Percentiles rank a stretch among this genome's conserved stretches.
phyloP scores from a whole-genome alignment of 2,329 filamentous ascomycete genomes.

The Talaromyces sp. region DNA sequence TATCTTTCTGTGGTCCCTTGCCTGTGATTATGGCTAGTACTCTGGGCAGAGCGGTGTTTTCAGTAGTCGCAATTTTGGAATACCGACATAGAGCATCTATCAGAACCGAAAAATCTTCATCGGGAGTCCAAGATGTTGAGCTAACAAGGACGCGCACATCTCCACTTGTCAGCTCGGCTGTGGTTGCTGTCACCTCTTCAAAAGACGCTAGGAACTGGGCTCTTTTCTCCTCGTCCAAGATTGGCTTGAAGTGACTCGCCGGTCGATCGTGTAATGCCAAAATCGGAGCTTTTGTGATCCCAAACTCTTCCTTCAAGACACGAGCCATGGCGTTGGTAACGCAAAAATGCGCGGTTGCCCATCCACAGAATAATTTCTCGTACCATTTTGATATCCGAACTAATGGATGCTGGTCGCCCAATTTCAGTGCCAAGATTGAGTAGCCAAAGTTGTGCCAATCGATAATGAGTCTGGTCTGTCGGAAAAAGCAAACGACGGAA shows the following conservation, averaged over 20 bases:
- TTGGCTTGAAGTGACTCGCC: conserved; percentile 74
- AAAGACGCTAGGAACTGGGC: conserved; percentile 63
- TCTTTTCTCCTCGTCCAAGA: conserved; percentile 52
- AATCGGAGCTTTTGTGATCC: conserved; percentile 59
- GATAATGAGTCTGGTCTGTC: conserved; percentile 79
- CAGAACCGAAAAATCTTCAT: conserved; percentile 89
- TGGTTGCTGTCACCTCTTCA: conserved; percentile 62
- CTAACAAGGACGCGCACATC: conserved; percentile 73
- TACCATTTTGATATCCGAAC: conserved; percentile 75
- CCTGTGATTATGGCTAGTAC: conserved; percentile 92
- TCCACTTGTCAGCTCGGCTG: conserved; percentile 58
- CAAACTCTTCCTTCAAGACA: conserved; percentile 67
- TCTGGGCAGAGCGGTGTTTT: conserved; percentile 54
- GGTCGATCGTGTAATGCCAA: conserved; percentile 83
- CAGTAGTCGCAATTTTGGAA: conserved; percentile 53
- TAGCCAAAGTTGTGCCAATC: conserved; percentile 99
- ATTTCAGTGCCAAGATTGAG: conserved; percentile 75
- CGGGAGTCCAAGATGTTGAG: conserved; percentile 94
- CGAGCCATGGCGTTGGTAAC: conserved; percentile 87
- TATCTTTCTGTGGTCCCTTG: conserved; percentile 78
- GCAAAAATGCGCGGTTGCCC: conserved; percentile 73
- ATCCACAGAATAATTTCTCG: conserved; percentile 68
- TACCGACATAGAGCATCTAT: conserved; percentile 79
- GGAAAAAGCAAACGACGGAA: conserved; percentile 67
- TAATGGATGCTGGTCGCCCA: conserved; percentile 66